Evolutionary conservation across 2,329 filamentous ascomycete species (phyloP).

Genomic region (Trichophyton rubrum): DNA sequence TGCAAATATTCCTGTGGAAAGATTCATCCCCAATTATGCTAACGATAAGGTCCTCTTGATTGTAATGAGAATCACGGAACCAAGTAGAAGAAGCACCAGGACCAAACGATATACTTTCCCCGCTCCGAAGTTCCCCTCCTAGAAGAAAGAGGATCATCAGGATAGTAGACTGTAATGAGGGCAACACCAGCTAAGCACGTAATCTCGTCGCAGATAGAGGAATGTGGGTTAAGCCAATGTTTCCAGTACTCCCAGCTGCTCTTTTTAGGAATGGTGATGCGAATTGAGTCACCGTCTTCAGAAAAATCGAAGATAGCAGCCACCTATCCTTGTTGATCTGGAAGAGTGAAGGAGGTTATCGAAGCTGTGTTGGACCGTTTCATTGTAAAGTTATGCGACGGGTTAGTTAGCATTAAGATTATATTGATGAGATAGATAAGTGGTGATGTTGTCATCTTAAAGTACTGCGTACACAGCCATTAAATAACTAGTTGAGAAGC

Average conservation of each 20-base stretch:
- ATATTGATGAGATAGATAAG: neutral
- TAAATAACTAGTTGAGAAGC: neutral
- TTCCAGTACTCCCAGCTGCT: slow-evolving; percentile 4
- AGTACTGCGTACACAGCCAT: neutral
- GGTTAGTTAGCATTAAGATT: neutral
- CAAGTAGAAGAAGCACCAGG: neutral
- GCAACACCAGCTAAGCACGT: neutral
- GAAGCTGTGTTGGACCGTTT: slow-evolving; percentile 2
- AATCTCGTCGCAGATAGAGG: neutral
- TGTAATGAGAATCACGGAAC: neutral
- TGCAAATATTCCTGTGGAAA: slow-evolving; percentile 4
- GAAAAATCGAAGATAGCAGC: slow-evolving; percentile 4
- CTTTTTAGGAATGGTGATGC: neutral
- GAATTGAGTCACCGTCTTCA: neutral
- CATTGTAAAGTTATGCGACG: neutral
- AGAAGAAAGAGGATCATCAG: neutral
- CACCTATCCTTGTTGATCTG: neutral
- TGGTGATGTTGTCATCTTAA: neutral
- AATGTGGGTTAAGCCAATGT: neutral
- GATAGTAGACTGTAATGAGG: neutral
- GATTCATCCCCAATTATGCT: neutral
- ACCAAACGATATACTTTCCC: neutral
- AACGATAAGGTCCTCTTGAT: neutral
- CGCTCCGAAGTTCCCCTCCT: neutral
- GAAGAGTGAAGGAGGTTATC: neutral